Evolutionary conservation across 148 eudicot genomes (phyloP).

Genomic region (Fagopyrum homotropicum): DNA sequence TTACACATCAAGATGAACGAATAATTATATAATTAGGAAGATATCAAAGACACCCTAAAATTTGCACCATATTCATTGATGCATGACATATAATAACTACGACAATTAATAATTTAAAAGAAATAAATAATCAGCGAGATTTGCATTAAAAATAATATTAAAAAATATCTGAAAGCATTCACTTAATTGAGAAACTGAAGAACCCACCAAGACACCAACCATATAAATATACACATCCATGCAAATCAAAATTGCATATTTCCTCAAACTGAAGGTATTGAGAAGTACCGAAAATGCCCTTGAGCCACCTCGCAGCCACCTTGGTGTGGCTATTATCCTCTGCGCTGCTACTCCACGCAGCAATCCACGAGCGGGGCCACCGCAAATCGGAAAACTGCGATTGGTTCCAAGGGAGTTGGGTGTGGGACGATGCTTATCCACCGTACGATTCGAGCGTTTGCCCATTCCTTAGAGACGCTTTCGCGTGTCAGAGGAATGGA

Average conservation of each 20-base stretch:
- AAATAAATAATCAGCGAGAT: not conserved
- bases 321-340: not conserved
- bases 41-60: not conserved
- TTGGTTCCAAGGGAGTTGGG: conserved; percentile 55
- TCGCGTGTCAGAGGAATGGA: conserved; percentile 17
- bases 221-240: not conserved
- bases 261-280: not conserved
- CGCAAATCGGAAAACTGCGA: conserved; percentile 23
- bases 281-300: not conserved
- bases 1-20: not conserved
- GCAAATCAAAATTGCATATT: not conserved
- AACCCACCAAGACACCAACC: not conserved
- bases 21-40: not conserved
- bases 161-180: not conserved
- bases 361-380: not conserved
- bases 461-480: conserved; percentile 12
- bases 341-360: conserved; percentile 4
- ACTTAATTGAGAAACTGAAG: not conserved
- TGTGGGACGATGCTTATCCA: conserved; percentile 24
- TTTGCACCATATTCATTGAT: not conserved
- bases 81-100: not conserved
- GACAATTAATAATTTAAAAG: not conserved
- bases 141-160: not conserved
- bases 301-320: not conserved
- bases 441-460: conserved; percentile 21